Conservation (phyloP, 768 basidiomycete species). For the Paxillus ammoniavirescens region DNA sequence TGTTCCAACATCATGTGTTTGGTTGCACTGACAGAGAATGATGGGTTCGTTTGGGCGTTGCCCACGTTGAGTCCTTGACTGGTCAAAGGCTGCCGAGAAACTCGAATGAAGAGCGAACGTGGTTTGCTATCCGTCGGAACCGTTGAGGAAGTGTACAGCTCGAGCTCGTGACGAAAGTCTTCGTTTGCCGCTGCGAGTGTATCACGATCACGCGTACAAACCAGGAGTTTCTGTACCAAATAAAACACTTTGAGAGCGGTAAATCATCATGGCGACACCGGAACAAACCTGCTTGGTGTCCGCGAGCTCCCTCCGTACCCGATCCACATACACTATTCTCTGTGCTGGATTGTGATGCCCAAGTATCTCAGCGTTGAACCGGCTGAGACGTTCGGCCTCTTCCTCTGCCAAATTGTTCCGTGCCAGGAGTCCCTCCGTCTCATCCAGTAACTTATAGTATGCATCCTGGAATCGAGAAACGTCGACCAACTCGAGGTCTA, state of each 20-base stretch:
- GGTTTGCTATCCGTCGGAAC: conserved; percentile 50
- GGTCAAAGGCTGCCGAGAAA: conserved; percentile 47
- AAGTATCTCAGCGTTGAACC: conserved; percentile 83
- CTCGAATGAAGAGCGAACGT: conserved; percentile 46
- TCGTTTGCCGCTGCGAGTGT: conserved; percentile 40
- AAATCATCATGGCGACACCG: neutral
- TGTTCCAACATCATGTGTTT: conserved; percentile 28
- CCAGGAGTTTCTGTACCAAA: conserved; percentile 45
- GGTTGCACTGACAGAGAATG: conserved; percentile 11
- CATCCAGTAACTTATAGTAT: conserved; percentile 61
- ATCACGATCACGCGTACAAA: conserved; percentile 49
- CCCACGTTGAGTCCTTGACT: conserved; percentile 39
- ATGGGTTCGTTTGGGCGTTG: neutral
- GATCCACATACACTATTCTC: conserved; percentile 83
- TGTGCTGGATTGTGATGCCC: conserved; percentile 85
- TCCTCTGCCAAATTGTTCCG: conserved; percentile 78
- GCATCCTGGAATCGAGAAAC: conserved; percentile 68
- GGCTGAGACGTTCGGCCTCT: conserved; percentile 71
- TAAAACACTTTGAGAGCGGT: neutral
- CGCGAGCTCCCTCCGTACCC: conserved; percentile 75
- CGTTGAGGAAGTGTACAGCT: conserved; percentile 59
- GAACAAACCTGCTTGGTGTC: conserved; percentile 73
- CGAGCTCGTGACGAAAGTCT: conserved; percentile 52
- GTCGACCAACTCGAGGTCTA: conserved; percentile 53
- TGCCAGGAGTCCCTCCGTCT: conserved; percentile 61